Evolutionary conservation across 2,329 filamentous ascomycete species (phyloP).

Genomic region (Metarhizium anisopliae): DNA sequence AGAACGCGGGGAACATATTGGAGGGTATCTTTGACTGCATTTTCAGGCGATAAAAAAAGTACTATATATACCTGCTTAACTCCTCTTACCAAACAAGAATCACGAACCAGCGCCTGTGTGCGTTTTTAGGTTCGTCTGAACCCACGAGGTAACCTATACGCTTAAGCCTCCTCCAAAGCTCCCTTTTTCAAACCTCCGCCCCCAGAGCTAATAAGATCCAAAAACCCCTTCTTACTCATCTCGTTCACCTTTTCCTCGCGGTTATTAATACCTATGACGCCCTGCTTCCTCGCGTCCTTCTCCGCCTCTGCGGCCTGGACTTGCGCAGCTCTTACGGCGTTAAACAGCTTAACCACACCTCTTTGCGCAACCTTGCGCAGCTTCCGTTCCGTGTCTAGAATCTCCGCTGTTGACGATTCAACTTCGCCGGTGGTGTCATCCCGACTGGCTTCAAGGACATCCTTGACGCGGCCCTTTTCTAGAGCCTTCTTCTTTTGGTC

Average conservation of each 20-base stretch:
- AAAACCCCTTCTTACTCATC: slow-evolving; percentile 94
- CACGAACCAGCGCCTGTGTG: neutral
- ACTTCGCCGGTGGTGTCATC: slow-evolving; percentile 35
- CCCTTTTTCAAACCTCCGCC: slow-evolving; percentile 52
- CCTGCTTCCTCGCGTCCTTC: slow-evolving; percentile 57
- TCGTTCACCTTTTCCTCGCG: slow-evolving; percentile 85
- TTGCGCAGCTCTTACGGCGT: slow-evolving; percentile 87
- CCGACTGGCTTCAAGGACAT: slow-evolving; percentile 63
- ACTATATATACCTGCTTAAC: slow-evolving; percentile 5
- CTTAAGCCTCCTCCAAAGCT: slow-evolving; percentile 43
- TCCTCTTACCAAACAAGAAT: slow-evolving; percentile 17
- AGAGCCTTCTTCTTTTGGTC: slow-evolving; percentile 70
- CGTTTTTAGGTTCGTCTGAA: neutral
- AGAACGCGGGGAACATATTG: neutral
- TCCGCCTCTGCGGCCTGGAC: slow-evolving; percentile 77
- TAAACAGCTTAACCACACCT: slow-evolving; percentile 94
- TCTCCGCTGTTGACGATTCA: slow-evolving; percentile 40
- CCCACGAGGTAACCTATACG: neutral
- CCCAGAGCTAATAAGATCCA: slow-evolving; percentile 73
- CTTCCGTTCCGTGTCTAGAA: slow-evolving; percentile 65
- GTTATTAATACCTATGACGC: slow-evolving; percentile 68
- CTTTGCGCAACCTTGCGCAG: slow-evolving; percentile 83
- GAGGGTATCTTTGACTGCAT: slow-evolving; percentile 9
- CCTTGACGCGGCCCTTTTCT: slow-evolving; percentile 81
- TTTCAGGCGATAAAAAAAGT: slow-evolving; percentile 7